Conservation (phyloP, 2,329 filamentous ascomycete species). For the Hypoxylon sp. region DNA sequence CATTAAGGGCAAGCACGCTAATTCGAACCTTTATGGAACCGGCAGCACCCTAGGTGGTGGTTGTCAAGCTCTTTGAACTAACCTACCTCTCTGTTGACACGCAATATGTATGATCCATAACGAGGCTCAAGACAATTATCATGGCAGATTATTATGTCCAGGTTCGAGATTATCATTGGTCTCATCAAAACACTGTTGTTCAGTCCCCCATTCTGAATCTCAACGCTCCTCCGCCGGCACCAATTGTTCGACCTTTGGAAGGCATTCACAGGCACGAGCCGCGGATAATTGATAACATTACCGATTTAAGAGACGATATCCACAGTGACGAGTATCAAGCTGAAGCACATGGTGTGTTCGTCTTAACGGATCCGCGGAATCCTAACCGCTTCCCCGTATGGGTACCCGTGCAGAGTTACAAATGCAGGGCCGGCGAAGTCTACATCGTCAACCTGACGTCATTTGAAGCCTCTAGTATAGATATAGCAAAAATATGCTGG, state of each 20-base stretch:
- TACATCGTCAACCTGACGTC: slow-evolving; percentile 45
- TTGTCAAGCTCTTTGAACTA: slow-evolving; percentile 1
- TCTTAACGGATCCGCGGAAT: slow-evolving; percentile 25
- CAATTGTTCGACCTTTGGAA: slow-evolving; percentile 46
- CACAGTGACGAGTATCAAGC: slow-evolving; percentile 29
- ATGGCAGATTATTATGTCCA: slow-evolving; percentile 42
- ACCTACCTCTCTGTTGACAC: slow-evolving; percentile 1
- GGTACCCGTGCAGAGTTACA: slow-evolving; percentile 41
- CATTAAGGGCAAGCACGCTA: not conserved
- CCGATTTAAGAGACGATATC: slow-evolving; percentile 40
- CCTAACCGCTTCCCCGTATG: slow-evolving; percentile 46
- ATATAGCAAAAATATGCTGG: slow-evolving; percentile 49
- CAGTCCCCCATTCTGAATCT: slow-evolving; percentile 47
- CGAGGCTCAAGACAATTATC: slow-evolving; percentile 5
- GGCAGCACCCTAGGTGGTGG: not conserved
- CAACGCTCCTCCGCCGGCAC: slow-evolving; percentile 5
- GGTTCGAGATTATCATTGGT: slow-evolving; percentile 49
- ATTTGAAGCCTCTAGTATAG: slow-evolving; percentile 27
- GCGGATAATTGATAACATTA: slow-evolving; percentile 31
- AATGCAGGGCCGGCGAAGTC: slow-evolving; percentile 31
- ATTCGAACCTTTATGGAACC: slow-evolving; percentile 1
- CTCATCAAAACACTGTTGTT: slow-evolving; percentile 42
- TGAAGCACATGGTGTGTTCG: slow-evolving; percentile 49
- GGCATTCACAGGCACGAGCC: slow-evolving; percentile 45
- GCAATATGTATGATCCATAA: slow-evolving; percentile 11